phyloP scores from a whole-genome alignment of 2,329 filamentous ascomycete genomes.

The Scedosporium dehoogii region DNA sequence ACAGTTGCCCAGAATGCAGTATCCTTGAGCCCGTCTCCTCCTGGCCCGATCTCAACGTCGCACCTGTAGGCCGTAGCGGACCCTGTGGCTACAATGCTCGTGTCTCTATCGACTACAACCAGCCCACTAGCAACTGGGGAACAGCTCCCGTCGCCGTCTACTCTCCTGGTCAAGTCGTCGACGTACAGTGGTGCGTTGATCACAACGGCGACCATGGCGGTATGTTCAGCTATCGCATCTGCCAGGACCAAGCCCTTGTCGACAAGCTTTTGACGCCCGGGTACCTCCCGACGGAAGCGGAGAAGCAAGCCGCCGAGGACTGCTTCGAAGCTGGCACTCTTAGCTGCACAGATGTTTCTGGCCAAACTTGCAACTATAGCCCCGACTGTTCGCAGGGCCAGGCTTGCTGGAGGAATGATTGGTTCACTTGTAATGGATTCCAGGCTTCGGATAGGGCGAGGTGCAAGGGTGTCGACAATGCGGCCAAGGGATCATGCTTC shows the following conservation, averaged over 20 bases:
- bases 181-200: conserved; percentile 46
- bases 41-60: conserved; percentile 37
- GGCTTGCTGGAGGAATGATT: conserved; percentile 38
- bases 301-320: conserved; percentile 43
- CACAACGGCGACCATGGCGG: conserved; percentile 46
- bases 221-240: conserved; percentile 46
- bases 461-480: conserved; percentile 36
- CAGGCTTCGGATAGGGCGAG: conserved; percentile 22
- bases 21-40: conserved; percentile 41
- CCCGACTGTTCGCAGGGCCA: conserved; percentile 34
- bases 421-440: conserved; percentile 43
- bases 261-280: conserved; percentile 36
- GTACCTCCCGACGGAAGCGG: conserved; percentile 37
- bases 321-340: conserved; percentile 40
- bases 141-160: conserved; percentile 31
- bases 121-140: conserved; percentile 34
- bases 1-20: conserved; percentile 43
- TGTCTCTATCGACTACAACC: conserved; percentile 43
- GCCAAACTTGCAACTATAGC: conserved; percentile 37
- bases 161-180: conserved; percentile 31
- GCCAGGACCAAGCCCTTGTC: conserved; percentile 38
- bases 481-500: conserved; percentile 32
- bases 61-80: conserved; percentile 35
- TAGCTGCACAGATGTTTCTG: conserved; percentile 37
- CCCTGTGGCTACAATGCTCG: conserved; percentile 45